Evolutionary conservation across 1,139 yeast species (phyloP).

Genomic region (Hyphopichia pseudoburtonii): DNA sequence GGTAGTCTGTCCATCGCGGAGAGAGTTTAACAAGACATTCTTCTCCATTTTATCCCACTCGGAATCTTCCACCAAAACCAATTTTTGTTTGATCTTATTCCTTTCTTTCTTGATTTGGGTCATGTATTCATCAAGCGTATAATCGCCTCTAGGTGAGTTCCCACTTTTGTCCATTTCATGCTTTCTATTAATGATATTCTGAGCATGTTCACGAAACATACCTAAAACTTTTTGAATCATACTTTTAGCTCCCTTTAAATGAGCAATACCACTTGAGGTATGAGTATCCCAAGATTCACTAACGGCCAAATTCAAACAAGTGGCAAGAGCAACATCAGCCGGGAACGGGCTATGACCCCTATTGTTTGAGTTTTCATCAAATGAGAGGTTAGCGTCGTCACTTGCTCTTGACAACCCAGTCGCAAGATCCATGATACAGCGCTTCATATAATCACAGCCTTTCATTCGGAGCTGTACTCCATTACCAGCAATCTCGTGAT

Average conservation of each 20-base stretch:
- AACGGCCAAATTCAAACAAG: constrained; percentile 61
- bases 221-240: constrained; percentile 52
- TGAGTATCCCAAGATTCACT: constrained; percentile 72
- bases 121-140: constrained; percentile 13
- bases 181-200: constrained; percentile 13
- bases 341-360: too few species aligned
- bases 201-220: constrained; percentile 28
- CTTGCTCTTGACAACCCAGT: constrained; percentile 46
- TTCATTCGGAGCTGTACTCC: constrained; percentile 41
- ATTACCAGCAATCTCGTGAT: constrained; percentile 33
- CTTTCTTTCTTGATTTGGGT: constrained; percentile 12
- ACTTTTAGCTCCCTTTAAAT: constrained; percentile 63
- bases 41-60: constrained; percentile 36
- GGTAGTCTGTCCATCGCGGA: not conserved
- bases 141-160: constrained; percentile 11
- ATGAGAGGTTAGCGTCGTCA: constrained; percentile 25
- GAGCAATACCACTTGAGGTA: constrained; percentile 65
- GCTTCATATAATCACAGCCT: constrained; percentile 60
- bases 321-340: constrained; percentile 65
- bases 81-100: constrained; percentile 20
- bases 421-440: constrained; percentile 58
- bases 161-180: constrained; percentile 12
- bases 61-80: constrained; percentile 32
- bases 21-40: constrained; percentile 8
- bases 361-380: too few species aligned